These are phyloP conservation scores for Microbotryum violaceum DNA, from an alignment of 1,284 basidiomycete genomes.

Conservation along the genomic window DNA sequence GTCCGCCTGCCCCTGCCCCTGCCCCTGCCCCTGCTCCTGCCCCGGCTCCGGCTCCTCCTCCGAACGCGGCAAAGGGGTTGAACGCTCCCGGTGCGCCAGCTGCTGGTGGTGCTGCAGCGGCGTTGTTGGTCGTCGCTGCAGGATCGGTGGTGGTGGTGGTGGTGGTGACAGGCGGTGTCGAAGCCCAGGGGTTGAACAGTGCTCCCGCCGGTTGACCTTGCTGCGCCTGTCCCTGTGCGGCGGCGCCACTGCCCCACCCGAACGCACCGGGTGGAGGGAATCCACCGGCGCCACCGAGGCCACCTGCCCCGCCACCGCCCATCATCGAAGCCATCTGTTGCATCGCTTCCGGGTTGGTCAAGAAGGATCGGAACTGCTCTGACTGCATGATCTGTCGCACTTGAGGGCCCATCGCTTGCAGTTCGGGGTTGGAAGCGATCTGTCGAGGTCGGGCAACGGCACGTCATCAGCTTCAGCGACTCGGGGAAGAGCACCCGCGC, in stretches of 20 bases:
- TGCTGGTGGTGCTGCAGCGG: conserved; percentile 22
- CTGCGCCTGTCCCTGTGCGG: conserved; percentile 14
- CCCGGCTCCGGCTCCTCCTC: conserved; percentile 13
- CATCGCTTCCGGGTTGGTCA: conserved; percentile 63
- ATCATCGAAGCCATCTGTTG: conserved; percentile 60
- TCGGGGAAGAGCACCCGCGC: not conserved
- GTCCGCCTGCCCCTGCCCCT: conserved; percentile 4
- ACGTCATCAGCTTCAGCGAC: not conserved
- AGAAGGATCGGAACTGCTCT: conserved; percentile 31
- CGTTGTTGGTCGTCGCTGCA: conserved; percentile 23
- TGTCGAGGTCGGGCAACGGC: conserved; percentile 44
- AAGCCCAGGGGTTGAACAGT: conserved; percentile 12
- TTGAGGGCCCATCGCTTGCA: conserved; percentile 68
- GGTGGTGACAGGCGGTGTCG: not conserved
- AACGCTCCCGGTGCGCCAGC: conserved; percentile 27
- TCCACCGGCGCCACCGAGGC: conserved; percentile 3
- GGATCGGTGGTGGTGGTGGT: conserved; percentile 10
- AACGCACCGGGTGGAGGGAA: conserved; percentile 34
- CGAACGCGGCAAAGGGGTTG: conserved; percentile 42
- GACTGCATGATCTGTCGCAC: conserved; percentile 60
- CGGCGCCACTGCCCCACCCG: conserved; percentile 36
- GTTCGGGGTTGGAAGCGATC: conserved; percentile 70
- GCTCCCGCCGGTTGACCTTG: conserved; percentile 6
- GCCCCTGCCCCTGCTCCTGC: conserved; percentile 11
- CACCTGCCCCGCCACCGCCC: conserved; percentile 21